These are phyloP conservation scores for Lipomyces lipofer DNA, from an alignment of 805 yeast species.

Conservation along the genomic window DNA sequence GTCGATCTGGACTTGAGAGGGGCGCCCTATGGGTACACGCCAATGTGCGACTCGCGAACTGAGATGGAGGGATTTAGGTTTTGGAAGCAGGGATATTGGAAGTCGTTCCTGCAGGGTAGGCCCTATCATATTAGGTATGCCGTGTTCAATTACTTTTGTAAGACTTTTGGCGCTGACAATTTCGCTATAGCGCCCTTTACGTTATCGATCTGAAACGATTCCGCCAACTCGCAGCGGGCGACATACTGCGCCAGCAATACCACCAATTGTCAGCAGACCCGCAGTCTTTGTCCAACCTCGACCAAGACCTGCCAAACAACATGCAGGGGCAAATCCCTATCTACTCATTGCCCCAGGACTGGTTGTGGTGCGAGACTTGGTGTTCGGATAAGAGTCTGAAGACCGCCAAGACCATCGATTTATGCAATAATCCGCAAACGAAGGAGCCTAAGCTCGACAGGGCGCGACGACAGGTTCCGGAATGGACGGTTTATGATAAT, in stretches of 20 bases:
- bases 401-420: constrained; percentile 74
- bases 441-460: constrained; percentile 75
- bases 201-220: constrained; percentile 74
- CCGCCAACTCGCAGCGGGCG: constrained; percentile 72
- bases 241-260: constrained; percentile 76
- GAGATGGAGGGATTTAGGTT: constrained; percentile 86
- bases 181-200: constrained; percentile 62
- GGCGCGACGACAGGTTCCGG: constrained; percentile 75
- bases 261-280: constrained; percentile 80
- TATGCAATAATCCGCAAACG: constrained; percentile 81
- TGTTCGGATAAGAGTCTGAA: constrained; percentile 63
- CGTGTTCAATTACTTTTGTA: neutral
- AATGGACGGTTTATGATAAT: constrained; percentile 69
- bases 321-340: constrained; percentile 69
- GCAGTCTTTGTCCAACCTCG: constrained; percentile 74
- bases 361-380: constrained; percentile 97
- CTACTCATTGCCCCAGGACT: constrained; percentile 71
- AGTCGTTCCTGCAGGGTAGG: constrained; percentile 54
- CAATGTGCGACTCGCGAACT: constrained; percentile 77
- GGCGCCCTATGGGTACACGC: constrained; percentile 83
- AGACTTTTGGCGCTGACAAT: neutral
- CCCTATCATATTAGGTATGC: constrained; percentile 61
- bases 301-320: constrained; percentile 92
- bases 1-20: constrained; percentile 69
- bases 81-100: constrained; percentile 96